A percentile compares a stretch with the other conserved stretches of the same genome.
These are phyloP conservation scores for Balansia obtecta DNA, from an alignment of 2,329 filamentous ascomycete genomes.

Conservation along the genomic window DNA sequence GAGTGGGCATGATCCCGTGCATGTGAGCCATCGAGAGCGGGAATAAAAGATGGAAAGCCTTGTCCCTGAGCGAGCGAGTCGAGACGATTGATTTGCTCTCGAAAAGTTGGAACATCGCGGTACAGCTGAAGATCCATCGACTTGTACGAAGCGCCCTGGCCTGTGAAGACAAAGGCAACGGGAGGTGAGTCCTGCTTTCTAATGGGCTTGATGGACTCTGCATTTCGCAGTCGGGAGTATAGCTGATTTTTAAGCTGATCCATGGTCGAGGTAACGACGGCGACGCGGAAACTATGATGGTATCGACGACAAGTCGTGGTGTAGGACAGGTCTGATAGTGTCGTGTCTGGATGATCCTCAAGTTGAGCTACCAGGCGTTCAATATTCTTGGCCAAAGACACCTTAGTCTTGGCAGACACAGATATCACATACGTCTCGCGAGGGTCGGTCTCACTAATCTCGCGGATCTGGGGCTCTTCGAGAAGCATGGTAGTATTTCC, in stretches of 20 bases:
- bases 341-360: conserved; percentile 34
- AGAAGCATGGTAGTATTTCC: conserved; percentile 58
- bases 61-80: conserved; percentile 19
- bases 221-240: neutral
- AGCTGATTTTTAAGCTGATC: neutral
- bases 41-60: conserved; percentile 25
- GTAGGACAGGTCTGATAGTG: conserved; percentile 49
- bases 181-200: conserved; percentile 1
- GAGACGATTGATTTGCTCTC: conserved; percentile 19
- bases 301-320: conserved; percentile 54
- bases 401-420: conserved; percentile 42
- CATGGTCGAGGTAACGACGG: conserved; percentile 22
- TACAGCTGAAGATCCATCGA: conserved; percentile 23
- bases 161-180: conserved; percentile 32
- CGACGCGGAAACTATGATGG: conserved; percentile 46
- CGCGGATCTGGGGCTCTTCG: conserved; percentile 42
- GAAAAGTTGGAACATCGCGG: conserved; percentile 18
- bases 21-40: conserved; percentile 29
- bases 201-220: neutral
- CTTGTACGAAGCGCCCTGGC: conserved; percentile 27
- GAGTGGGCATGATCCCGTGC: conserved; percentile 8
- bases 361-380: conserved; percentile 42
- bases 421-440: conserved; percentile 46
- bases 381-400: conserved; percentile 46
- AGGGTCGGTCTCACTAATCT: conserved; percentile 32